Conservation (phyloP, 352 stramenopile genomes). For the Peronospora destructor region DNA sequence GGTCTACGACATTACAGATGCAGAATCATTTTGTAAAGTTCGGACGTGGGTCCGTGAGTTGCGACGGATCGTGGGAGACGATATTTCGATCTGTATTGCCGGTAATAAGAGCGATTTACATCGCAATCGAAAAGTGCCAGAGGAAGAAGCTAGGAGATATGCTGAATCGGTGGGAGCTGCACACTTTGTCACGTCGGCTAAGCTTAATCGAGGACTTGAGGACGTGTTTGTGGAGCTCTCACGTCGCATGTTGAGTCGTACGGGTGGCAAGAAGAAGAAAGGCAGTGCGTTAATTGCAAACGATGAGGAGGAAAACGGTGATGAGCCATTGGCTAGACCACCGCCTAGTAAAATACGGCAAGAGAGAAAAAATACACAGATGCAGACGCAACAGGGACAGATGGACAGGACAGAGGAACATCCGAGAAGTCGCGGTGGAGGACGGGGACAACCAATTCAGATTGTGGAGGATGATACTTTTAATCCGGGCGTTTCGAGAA, state of each 20-base stretch:
- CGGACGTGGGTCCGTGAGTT: conserved; percentile 91
- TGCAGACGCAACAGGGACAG: conserved; percentile 19
- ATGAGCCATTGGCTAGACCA: conserved; percentile 23
- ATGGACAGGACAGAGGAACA: conserved; percentile 22
- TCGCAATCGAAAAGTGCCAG: conserved; percentile 80
- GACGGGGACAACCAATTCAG: conserved; percentile 49
- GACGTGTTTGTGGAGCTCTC: conserved; percentile 88
- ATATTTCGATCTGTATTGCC: conserved; percentile 89
- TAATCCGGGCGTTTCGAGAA: conserved; percentile 27
- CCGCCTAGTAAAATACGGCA: conserved; percentile 20
- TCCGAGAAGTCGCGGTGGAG: conserved; percentile 36
- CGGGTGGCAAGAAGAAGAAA: conserved; percentile 73
- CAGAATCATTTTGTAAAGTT: conserved; percentile 88
- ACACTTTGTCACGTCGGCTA: conserved; percentile 89
- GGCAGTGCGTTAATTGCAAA: conserved; percentile 69
- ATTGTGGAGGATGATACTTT: conserved; percentile 51
- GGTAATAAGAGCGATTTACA: conserved; percentile 91
- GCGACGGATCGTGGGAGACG: conserved; percentile 84
- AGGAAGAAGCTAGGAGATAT: conserved; percentile 80
- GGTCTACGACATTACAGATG: conserved; percentile 91
- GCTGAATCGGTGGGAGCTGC: conserved; percentile 80
- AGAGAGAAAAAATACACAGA: conserved; percentile 4
- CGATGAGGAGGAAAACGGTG: conserved; percentile 35
- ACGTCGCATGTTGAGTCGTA: conserved; percentile 71
- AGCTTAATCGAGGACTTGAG: conserved; percentile 88